Evolutionary conservation across 805 yeast genomes (phyloP), one percentile per base, ranked within the genome.

Genomic region (Candida argentea): DNA sequence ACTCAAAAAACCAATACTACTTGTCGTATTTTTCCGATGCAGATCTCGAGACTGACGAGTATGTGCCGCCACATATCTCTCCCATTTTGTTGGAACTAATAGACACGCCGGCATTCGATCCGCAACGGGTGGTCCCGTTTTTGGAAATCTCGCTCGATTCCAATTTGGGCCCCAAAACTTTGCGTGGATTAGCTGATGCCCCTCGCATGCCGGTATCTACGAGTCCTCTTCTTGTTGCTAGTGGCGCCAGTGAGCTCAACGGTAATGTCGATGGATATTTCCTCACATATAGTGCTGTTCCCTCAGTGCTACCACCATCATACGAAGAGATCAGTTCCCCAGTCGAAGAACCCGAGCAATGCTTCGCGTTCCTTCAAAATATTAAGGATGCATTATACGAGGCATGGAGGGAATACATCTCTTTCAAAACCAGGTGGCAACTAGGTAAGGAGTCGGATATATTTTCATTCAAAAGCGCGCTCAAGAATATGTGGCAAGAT

Each of bases 221-320:
- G 5, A 74, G 73, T 29, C 81, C 87, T 3, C 48, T 81, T 31
- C 48, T 81, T 8, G 82, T 77, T 3, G 89, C 85, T 4, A 74
- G 84, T 21, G 91, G 91, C 2, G 82, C 86, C 4, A 70, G 83
- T 24, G 89, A 79, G 34, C 50, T 81, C 39, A 79, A 81, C 44
- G 87, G 86, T 4, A 62, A 71, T 18, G 67, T 81, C n/a, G 79
- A 78, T 45, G 89, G 87, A 1, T 81, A 81, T 46, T 58, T 78
- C 24, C 61, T 78, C 20, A 73, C 76, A 26, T 81, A 79, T 48
- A 68, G 76, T 31, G 76, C 83, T 3, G 69, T 80, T 3, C 91
- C 93, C 1, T 62, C 70, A 14, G 40, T 57, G 18, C 59, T 57
- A 26, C 84, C 84, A 1, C 87, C 87, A 1, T 51, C 61, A 0